A percentile compares a stretch with the other conserved stretches of the same genome.
Conservation (phyloP, 1,284 basidiomycete genomes). For the Moesziomyces sp. region DNA sequence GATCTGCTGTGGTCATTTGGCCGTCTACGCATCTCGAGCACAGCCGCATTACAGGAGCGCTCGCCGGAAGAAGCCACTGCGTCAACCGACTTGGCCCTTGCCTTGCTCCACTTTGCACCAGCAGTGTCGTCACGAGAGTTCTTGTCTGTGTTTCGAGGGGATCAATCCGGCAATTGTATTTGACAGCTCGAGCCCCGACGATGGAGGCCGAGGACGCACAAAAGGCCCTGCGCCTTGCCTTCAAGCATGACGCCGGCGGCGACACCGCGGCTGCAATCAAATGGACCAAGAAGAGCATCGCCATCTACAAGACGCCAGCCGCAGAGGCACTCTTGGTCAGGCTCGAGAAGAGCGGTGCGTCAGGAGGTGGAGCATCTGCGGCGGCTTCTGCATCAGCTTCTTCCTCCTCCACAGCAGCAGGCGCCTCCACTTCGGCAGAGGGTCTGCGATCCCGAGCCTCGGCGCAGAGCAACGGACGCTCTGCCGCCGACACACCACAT, state of each 20-base stretch:
- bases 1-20: too few relatives aligned
- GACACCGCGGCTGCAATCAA: constrained; percentile 75
- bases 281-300: constrained; percentile 88
- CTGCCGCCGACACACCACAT: constrained; percentile 64
- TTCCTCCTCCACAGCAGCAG: constrained; percentile 72
- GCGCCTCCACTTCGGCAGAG: constrained; percentile 73
- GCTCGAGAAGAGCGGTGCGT: constrained; percentile 69
- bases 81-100: too few relatives aligned
- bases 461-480: constrained; percentile 61
- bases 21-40: too few relatives aligned
- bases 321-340: constrained; percentile 77
- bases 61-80: too few relatives aligned
- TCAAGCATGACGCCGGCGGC: constrained; percentile 60
- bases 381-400: constrained; percentile 68
- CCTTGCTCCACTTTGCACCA: too few relatives aligned
- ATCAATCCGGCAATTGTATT: too few relatives aligned
- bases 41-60: too few relatives aligned
- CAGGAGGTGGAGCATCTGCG: constrained; percentile 68
- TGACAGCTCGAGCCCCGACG: background rate
- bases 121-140: too few relatives aligned
- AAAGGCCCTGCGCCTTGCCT: constrained; percentile 62
- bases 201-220: constrained; percentile 63
- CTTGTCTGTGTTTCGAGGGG: too few relatives aligned
- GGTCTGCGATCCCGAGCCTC: constrained; percentile 68
- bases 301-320: constrained; percentile 83